Evolutionary conservation across 495 filamentous ascomycete species (phyloP), one percentile per base, ranked within the genome.

Genomic region (Chaetomidium leptoderma): DNA sequence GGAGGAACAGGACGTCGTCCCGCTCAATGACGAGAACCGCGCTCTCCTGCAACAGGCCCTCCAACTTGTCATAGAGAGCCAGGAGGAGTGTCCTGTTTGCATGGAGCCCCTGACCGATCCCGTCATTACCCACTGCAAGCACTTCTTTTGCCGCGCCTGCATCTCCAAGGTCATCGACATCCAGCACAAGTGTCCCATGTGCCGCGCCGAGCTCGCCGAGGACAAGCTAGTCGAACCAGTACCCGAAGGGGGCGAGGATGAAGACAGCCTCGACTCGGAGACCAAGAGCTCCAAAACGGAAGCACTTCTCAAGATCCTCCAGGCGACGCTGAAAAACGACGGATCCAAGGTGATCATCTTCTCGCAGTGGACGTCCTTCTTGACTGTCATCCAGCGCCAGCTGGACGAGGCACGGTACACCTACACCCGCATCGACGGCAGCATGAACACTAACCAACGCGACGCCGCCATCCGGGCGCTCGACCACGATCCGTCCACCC

Each of bases 281-380:
- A 80, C 81, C 16, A 82, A 83, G 51, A 90, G 87, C 67, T 90
- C 86, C 64, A 97, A 97, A 70, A 88, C 92, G 45, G 86, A 92
- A 62, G 86, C 88, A 6, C 75, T 96, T 0, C 74, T 95, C 63
- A 83, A 85, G 55, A 91, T 97, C 57, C 73, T 96, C 7, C 83
- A 81, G 13, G 89, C 88, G 1, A 83, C 84, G 40, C 79, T 85
- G 10, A 82, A 82, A 59, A 84, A 87, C 17, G 73, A 83, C 0
- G 78, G 74, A 8, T 90, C 83, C 39, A 97, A 97, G 67, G 88
- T 90, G 4, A 84, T 97, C 51, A 81, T 96, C 33, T 97, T 97
- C 76, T 90, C 86, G 11, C 91, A 96, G 66, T 97, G 92, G 92
- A 96, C 92, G 0, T 86, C 83, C 5, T 96, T 95, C 75, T 78